Percentiles rank a stretch among this genome's conserved stretches.
Conservation (phyloP, 257 asterid species). For the Solanum ahanhuiri region DNA sequence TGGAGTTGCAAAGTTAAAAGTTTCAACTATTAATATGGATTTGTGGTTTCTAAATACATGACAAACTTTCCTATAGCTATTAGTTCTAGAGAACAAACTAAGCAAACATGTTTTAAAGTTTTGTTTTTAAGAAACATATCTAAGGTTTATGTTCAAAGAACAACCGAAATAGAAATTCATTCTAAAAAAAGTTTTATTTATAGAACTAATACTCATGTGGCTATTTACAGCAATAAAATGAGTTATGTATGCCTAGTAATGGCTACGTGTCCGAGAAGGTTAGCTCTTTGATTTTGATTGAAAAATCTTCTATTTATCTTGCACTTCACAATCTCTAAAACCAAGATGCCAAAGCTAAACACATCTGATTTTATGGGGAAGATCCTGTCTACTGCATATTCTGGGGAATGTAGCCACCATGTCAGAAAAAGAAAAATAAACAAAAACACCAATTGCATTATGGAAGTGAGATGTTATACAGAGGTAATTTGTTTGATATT, state of each 20-base stretch:
- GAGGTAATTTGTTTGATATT: neutral
- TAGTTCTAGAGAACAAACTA: neutral
- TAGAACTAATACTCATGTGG: neutral
- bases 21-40: neutral
- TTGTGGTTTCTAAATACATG: neutral
- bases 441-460: neutral
- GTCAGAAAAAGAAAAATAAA: neutral
- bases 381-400: constrained; percentile 14
- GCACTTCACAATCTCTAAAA: constrained; percentile 14
- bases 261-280: constrained; percentile 19
- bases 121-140: neutral
- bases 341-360: constrained; percentile 14
- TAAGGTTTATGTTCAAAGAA: neutral
- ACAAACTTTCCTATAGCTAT: neutral
- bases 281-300: constrained; percentile 13
- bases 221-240: neutral
- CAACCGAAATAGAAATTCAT: neutral
- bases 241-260: neutral
- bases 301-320: constrained; percentile 9
- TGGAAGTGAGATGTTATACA: neutral
- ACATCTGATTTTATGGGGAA: constrained; percentile 20
- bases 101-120: neutral
- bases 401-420: constrained; percentile 24
- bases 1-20: neutral
- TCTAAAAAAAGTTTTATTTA: neutral